Conservation (phyloP, 2,329 filamentous ascomycete genomes). For the Pestalotiopsis sp. region DNA sequence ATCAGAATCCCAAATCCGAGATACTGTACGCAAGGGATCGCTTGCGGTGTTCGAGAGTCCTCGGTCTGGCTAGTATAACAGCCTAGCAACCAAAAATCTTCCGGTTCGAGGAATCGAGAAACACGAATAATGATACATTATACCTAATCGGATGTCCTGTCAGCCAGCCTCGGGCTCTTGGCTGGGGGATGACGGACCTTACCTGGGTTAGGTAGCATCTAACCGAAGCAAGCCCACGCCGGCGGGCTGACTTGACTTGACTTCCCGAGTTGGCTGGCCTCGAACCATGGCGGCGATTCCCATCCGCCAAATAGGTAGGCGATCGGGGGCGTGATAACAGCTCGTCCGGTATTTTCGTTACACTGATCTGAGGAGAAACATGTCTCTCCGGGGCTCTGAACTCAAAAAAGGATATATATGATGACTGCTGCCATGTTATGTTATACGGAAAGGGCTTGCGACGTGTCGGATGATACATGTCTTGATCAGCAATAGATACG, state of each 20-base stretch:
- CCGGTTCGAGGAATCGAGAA: background rate
- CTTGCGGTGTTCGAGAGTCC: background rate
- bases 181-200: background rate
- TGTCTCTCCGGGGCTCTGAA: background rate
- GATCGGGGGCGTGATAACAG: background rate
- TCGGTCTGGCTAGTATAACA: background rate
- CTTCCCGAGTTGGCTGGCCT: background rate
- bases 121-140: background rate
- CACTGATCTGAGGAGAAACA: background rate
- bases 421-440: too few relatives aligned
- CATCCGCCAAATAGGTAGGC: background rate
- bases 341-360: background rate
- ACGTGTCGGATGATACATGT: too few relatives aligned
- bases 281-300: background rate
- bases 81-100: background rate
- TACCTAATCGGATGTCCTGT: background rate
- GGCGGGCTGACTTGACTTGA: background rate
- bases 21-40: background rate
- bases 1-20: background rate
- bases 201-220: background rate
- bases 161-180: constrained; percentile 2
- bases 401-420: too few relatives aligned
- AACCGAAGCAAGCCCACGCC: background rate
- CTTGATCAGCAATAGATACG: too few relatives aligned
- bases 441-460: too few relatives aligned